Base-by-base conservation (phyloP, 1,284 basidiomycete genomes). In the Pseudozyma hubeiensis region DNA sequence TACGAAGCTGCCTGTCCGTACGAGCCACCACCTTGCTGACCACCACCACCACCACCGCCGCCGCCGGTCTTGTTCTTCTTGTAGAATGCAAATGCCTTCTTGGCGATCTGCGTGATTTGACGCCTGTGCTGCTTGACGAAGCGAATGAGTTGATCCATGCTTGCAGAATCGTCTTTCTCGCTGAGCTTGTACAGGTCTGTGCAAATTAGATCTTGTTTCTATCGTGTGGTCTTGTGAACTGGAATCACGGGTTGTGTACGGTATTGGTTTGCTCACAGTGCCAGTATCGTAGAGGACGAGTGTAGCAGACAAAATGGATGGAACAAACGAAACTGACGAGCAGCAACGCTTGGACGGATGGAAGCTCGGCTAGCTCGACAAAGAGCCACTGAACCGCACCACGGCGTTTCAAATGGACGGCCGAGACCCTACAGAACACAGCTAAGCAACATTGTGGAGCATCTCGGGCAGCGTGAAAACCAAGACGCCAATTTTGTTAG, bases 81-180 rank as follows among this genome's bases (percentile, higher is more conserved):
- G 50, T 59, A 79, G 54, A 58, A 79, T 13, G 48, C 40, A 48
- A 81, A 81, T 0, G 71, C 77, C 68, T 82, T 82, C 45, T 82
- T 82, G 59, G 63, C 75, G 34, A 71, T 53, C 7, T 46, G 39
- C 24, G 74, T 76, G 72, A 82, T 79, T 55, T 80, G 78, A 31
- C 60, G 56, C 34, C 74, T 52, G 49, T 81, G 77, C 60, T 72
- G 58, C 63, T 81, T 81, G 64, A 80, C 53, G 62, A 81, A 79
- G 59, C 76, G 64, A 11, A 81, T 64, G 43, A 79, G 53, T 10
- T 81, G 53, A 64, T 81, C 77, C 74, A 77, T 79, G 47, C 8
- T 69, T 45, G 56, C 39, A 16, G 11, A 30, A 16, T 33, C 11
- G n/a, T 19, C 14, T 19, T 16, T 19, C 14, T 35, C 14, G 40